Base-by-base conservation (phyloP, 305 asterid genomes). In the Fraxinus platypoda region DNA sequence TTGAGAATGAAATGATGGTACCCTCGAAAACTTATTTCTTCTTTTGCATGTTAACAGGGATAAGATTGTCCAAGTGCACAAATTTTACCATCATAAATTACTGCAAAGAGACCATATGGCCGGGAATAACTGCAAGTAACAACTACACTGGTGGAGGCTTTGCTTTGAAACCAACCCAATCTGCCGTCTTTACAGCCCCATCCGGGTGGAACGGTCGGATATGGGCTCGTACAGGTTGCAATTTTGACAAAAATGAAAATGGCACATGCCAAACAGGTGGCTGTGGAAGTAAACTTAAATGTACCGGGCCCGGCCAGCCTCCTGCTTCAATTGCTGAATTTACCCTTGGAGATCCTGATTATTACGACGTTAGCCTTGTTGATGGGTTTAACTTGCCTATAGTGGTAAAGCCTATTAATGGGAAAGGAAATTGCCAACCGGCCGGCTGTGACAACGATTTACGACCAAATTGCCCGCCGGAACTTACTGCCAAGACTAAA, bases 351-450 rank as follows among this genome's bases (percentile, higher is more conserved):
- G 82, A 85, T 0, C 72, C 74, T 0, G 95, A 93, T 78, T 93
- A 82, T 78, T 92, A 91, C 73, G 97, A 89, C 74, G 93, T 93
- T 30, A 93, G 97, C 90, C 90, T 92, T 0, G 98, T 93, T 11
- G 97, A 93, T 59, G 97, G 97, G 23, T 93, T 92, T 92, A 93
- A 93, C 79, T 46, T 93, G 81, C 97, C 97, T 3, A 54, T 93
- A 54, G 83, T 87, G 2, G 90, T 92, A 1, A 86, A 86, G 64
- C 92, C 95, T 0, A 64, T 87, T 28, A 76, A 81, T 38, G 93
- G 93, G 21, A 86, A 81, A 68, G 93, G 92, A 11, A 90, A 87
- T 75, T 91, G 94, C 85, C 90, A 93, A 79, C 35, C 87, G 1
- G 90, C 86, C 2, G 93, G 95, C 0, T 92, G 97, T 38, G 91